phyloP scores from a whole-genome alignment of 495 filamentous ascomycete genomes.

The Xylaria grammica region DNA sequence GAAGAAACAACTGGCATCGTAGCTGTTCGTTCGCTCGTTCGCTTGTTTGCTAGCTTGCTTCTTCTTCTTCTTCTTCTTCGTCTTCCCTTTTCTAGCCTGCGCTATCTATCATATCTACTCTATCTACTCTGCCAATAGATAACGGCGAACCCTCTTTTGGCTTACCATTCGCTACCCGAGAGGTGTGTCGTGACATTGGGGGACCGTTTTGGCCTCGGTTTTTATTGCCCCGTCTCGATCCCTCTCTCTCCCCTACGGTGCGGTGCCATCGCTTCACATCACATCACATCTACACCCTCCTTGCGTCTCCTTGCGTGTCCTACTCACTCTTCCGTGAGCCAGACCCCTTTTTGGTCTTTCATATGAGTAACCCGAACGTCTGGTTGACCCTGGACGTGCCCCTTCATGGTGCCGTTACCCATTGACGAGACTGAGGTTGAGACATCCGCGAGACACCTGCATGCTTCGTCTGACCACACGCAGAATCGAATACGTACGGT shows the following conservation, averaged over 20 bases:
- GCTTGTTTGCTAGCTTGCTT: background rate
- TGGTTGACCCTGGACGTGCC: constrained; percentile 1
- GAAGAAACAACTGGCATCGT: background rate
- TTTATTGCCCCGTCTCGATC: constrained; percentile 1
- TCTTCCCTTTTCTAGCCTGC: too few relatives aligned
- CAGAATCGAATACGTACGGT: constrained; percentile 4
- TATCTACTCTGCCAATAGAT: background rate
- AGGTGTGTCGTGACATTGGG: background rate
- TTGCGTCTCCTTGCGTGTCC: background rate
- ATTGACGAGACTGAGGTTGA: constrained; percentile 21
- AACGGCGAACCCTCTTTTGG: background rate
- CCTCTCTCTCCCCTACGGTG: background rate
- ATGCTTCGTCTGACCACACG: constrained; percentile 11
- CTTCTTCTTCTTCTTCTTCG: background rate
- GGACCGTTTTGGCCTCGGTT: background rate
- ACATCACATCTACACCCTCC: background rate
- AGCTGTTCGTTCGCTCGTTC: constrained; percentile 13
- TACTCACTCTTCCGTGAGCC: background rate
- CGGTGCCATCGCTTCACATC: constrained; percentile 5
- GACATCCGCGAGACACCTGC: constrained; percentile 19
- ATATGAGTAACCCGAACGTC: background rate
- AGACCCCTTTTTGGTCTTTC: background rate
- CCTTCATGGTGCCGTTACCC: background rate
- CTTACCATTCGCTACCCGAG: constrained; percentile 12
- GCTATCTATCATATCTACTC: too few relatives aligned